phyloP scores from a whole-genome alignment of 129 eudicot species.

The Arctium lappa region DNA sequence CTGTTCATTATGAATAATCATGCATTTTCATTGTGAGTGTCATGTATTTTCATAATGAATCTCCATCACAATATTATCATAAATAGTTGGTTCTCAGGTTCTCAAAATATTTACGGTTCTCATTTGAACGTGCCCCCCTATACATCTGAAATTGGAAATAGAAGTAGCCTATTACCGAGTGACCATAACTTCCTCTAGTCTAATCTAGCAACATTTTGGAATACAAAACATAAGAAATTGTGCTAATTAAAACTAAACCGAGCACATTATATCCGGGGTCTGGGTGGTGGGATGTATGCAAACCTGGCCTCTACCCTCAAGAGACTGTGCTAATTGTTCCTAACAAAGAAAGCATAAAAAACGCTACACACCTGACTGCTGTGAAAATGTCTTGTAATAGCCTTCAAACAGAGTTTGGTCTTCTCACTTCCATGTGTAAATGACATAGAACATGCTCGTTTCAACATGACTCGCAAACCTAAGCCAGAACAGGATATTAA shows the following conservation, averaged over 20 bases:
- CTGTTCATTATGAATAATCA: too few relatives aligned
- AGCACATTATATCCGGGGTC: neutral
- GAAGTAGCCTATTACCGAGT: neutral
- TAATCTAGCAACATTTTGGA: neutral
- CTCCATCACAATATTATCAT: neutral
- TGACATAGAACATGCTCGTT: slow-evolving; percentile 22
- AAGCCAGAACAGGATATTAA: neutral
- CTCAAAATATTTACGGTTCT: neutral
- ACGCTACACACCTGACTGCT: slow-evolving; percentile 36
- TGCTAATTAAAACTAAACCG: neutral
- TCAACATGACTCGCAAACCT: slow-evolving; percentile 35
- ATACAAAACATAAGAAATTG: neutral
- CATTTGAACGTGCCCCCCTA: too few relatives aligned
- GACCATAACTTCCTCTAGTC: neutral
- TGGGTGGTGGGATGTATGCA: neutral
- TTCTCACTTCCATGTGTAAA: slow-evolving; percentile 27
- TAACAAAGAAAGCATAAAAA: neutral
- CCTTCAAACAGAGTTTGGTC: slow-evolving; percentile 24
- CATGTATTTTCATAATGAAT: too few relatives aligned
- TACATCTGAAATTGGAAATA: neutral
- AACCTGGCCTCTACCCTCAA: neutral
- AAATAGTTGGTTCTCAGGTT: neutral
- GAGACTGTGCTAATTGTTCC: neutral
- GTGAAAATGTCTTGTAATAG: slow-evolving; percentile 28
- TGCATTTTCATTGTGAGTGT: too few relatives aligned